A percentile compares a stretch with the other conserved stretches of the same genome.
Evolutionary conservation across 345 rosid genomes (phyloP).

Genomic region (Lagerstroemia speciosa): DNA sequence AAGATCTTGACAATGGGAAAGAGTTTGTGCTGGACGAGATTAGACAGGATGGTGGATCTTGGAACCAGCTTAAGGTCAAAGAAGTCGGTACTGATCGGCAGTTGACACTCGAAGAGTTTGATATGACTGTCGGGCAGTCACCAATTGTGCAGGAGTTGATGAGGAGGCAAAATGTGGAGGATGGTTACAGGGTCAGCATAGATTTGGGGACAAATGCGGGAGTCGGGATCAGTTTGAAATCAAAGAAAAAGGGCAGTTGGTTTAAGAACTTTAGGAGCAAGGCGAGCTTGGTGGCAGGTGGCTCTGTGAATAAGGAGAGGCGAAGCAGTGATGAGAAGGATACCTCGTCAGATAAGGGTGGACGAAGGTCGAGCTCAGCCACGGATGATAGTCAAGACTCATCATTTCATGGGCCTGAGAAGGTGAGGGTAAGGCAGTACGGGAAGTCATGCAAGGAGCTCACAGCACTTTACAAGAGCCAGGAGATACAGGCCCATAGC

Average conservation of each 20-base stretch:
- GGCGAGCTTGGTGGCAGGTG: slow-evolving; percentile 50
- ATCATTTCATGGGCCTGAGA: slow-evolving; percentile 76
- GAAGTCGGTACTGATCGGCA: slow-evolving; percentile 87
- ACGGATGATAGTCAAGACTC: slow-evolving; percentile 92
- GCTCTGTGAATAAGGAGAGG: slow-evolving; percentile 44
- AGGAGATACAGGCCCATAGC: slow-evolving; percentile 85
- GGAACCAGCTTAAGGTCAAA: slow-evolving; percentile 71
- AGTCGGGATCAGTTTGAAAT: slow-evolving; percentile 31
- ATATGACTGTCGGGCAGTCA: slow-evolving; percentile 80
- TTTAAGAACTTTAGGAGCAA: slow-evolving; percentile 66
- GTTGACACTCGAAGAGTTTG: slow-evolving; percentile 93
- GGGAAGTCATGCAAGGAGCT: slow-evolving; percentile 79
- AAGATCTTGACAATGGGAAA: slow-evolving; percentile 81
- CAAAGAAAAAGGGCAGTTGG: slow-evolving; percentile 78
- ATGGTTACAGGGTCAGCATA: slow-evolving; percentile 34
- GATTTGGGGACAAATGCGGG: slow-evolving; percentile 31
- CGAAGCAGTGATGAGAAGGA: slow-evolving; percentile 87
- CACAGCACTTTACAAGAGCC: slow-evolving; percentile 71
- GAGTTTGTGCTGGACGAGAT: slow-evolving; percentile 85
- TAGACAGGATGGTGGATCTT: slow-evolving; percentile 64
- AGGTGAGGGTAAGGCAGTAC: slow-evolving; percentile 78
- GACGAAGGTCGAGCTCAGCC: slow-evolving; percentile 87
- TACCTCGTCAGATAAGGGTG: slow-evolving; percentile 82
- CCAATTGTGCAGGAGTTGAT: slow-evolving; percentile 91
- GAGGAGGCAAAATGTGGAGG: slow-evolving; percentile 92